These are phyloP conservation scores for Cryptosporidium viatorum DNA, from an alignment of 169 alveolate genomes.

Conservation along the genomic window DNA sequence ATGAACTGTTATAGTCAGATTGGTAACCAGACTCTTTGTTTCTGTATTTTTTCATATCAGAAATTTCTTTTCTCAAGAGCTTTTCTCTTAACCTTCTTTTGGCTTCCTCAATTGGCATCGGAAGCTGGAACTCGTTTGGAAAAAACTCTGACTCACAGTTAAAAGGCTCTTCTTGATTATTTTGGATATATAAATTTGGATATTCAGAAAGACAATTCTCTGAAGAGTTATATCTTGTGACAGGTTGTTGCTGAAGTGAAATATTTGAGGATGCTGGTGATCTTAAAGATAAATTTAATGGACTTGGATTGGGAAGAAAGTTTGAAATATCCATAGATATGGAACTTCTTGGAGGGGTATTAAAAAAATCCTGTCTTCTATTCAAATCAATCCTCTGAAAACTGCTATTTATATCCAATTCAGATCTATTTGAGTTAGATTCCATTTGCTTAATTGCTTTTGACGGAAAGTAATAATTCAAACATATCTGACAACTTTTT, in stretches of 20 bases:
- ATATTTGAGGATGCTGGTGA: neutral
- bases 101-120: constrained; percentile 60
- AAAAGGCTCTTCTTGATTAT: neutral
- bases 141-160: constrained; percentile 46
- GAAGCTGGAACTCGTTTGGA: constrained; percentile 43
- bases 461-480: constrained; percentile 63
- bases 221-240: constrained; percentile 41
- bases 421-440: neutral
- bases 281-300: constrained; percentile 1
- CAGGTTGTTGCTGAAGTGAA: neutral
- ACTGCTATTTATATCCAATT: neutral
- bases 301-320: constrained; percentile 61
- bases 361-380: neutral
- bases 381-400: neutral
- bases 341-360: constrained; percentile 40
- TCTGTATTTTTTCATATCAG: neutral
- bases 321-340: neutral
- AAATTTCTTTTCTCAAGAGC: constrained; percentile 16
- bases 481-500: constrained; percentile 65
- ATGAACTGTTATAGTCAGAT: neutral
- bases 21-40: neutral
- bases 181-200: neutral
- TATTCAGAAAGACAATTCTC: constrained; percentile 11
- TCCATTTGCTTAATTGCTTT: constrained; percentile 32
- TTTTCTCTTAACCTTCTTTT: constrained; percentile 54